A percentile compares a stretch with the other conserved stretches of the same genome.
Conservation (phyloP, 192 early-diverging fungal genomes). For the Powellomyces hirtus region DNA sequence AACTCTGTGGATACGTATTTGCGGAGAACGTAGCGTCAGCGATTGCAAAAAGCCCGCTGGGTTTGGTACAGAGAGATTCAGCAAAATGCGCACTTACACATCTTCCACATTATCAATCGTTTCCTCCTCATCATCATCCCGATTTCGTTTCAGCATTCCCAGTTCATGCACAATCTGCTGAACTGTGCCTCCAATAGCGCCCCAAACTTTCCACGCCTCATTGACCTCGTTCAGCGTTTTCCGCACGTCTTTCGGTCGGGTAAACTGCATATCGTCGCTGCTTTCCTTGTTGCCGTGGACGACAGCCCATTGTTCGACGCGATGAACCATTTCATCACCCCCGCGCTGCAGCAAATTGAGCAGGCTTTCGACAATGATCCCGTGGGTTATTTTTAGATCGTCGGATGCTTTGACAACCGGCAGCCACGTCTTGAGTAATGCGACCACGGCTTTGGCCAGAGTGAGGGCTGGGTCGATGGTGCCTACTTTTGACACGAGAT, state of each 20-base stretch:
- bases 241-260: not conserved
- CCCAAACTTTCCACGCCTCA: conserved; percentile 39
- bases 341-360: conserved; percentile 7
- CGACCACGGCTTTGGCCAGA: conserved; percentile 26
- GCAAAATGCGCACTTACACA: conserved; percentile 25
- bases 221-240: conserved; percentile 22
- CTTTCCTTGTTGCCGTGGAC: conserved; percentile 12
- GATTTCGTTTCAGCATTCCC: conserved; percentile 14
- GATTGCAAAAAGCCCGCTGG: not conserved
- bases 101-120: conserved; percentile 33
- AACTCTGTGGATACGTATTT: conserved; percentile 13
- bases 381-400: conserved; percentile 7
- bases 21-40: not conserved
- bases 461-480: conserved; percentile 24
- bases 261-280: conserved; percentile 11
- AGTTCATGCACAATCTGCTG: conserved; percentile 26
- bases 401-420: not conserved
- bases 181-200: conserved; percentile 34
- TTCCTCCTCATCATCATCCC: conserved; percentile 20
- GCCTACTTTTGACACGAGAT: conserved; percentile 5
- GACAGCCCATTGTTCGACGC: conserved; percentile 10
- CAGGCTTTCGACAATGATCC: conserved; percentile 16
- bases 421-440: conserved; percentile 28
- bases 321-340: conserved; percentile 19
- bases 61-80: too few relatives aligned